Conservation (phyloP, 257 asterid genomes). For the Handroanthus guayacan region DNA sequence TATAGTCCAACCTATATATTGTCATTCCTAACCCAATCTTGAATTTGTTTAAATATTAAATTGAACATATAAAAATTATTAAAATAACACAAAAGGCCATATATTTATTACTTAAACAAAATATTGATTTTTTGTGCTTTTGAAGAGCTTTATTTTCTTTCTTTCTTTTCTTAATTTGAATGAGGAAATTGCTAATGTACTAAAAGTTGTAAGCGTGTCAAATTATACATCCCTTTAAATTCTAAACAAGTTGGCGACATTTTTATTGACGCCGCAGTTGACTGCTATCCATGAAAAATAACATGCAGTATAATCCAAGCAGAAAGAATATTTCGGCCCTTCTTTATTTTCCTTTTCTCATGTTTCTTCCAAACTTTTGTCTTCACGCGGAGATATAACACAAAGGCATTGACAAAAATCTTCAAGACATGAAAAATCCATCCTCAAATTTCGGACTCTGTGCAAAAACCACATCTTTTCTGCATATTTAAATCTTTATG, state of each 20-base stretch:
- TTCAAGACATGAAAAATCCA: slow-evolving; percentile 17
- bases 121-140: too few relatives aligned
- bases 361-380: slow-evolving; percentile 23
- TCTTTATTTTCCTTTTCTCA: neutral
- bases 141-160: too few relatives aligned
- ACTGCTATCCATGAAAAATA: slow-evolving; percentile 30
- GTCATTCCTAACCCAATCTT: too few relatives aligned
- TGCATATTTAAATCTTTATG: neutral
- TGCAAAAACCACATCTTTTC: slow-evolving; percentile 41
- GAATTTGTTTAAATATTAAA: too few relatives aligned
- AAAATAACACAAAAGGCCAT: too few relatives aligned
- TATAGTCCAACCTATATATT: too few relatives aligned
- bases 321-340: slow-evolving; percentile 23
- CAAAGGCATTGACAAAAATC: slow-evolving; percentile 35
- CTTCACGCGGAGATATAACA: slow-evolving; percentile 25
- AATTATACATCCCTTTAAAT: neutral
- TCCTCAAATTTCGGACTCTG: slow-evolving; percentile 47
- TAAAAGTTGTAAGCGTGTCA: neutral
- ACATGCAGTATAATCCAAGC: slow-evolving; percentile 29
- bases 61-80: too few relatives aligned
- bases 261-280: slow-evolving; percentile 50
- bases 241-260: slow-evolving; percentile 33
- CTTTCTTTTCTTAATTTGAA: too few relatives aligned
- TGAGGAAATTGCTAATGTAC: too few relatives aligned
- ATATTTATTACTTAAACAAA: too few relatives aligned